Base-by-base conservation (phyloP, 2,329 filamentous ascomycete species). In the Teratosphaeria destructans region DNA sequence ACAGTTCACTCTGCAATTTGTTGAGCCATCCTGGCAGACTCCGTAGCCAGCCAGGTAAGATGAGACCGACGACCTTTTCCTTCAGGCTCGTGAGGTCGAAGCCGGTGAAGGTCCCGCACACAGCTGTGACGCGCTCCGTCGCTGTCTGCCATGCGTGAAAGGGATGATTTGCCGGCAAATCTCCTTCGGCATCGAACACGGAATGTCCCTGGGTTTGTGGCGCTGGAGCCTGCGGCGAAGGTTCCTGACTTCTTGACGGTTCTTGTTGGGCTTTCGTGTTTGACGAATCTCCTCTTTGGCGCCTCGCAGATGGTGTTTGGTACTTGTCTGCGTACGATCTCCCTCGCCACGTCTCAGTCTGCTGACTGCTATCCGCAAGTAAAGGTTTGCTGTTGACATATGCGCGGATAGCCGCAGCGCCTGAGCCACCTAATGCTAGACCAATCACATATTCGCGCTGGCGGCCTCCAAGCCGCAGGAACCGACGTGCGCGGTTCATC, bases 1-100 rank as follows among this genome's bases (percentile, higher is more conserved):
- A 94, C 16, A 96, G 79, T 74, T 97, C 93, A 26, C 84, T 83
- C 71, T 96, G 91, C 37, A 97, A 81, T 73, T 96, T 96, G 61
- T 83, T 81, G 59, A 95, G 77, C 58, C 89, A 90, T 3, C 79
- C 85, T 0, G 92, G 92, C 19, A 96, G 77, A 52, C 84, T 72
- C 64, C 85, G 87, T 37, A 88, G 85, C 93, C 93, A 97, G 52
- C 88, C 85, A 0, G 93, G 93, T 3, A 95, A 75, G 37, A 97
- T 85, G 3, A 67, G 58, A 43, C 65, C 66, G 10, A 68, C 66
- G 39, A 74, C 64, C 39, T 64, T 68, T 29, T 67, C 67, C 10
- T 65, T 62, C 8, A 71, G 49, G 10, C 62, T 60, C 16, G 63
- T 59, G 14, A 71, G 58, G 29, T 71, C 68, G 23, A 72, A 65